phyloP scores from a whole-genome alignment of 225 moss, liverwort and hornwort genomes.

The Marchantia paleacea region DNA sequence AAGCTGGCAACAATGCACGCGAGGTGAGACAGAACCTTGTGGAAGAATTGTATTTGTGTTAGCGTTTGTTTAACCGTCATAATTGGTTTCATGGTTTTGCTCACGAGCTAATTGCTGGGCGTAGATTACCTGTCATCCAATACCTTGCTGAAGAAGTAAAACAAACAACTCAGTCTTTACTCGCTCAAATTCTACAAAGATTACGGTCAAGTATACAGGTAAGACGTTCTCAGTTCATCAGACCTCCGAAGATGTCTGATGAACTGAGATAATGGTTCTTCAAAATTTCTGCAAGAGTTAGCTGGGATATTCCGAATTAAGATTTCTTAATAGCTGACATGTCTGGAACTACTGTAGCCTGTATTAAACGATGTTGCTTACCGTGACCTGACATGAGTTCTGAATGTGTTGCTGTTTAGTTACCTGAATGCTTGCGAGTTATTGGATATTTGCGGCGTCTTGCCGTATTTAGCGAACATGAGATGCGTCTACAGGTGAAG shows the following conservation, averaged over 20 bases:
- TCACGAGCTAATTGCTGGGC: slow-evolving; percentile 11
- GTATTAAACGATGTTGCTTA: neutral
- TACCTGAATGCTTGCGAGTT: slow-evolving; percentile 92
- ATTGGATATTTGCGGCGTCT: slow-evolving; percentile 88
- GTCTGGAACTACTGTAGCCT: no score
- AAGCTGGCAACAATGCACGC: slow-evolving; percentile 91
- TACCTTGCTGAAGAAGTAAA: slow-evolving; percentile 81
- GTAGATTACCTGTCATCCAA: slow-evolving; percentile 89
- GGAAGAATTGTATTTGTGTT: neutral
- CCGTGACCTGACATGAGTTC: neutral
- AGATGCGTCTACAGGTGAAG: slow-evolving; percentile 88
- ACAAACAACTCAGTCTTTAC: slow-evolving; percentile 80
- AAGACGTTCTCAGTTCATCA: neutral
- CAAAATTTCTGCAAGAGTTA: no score
- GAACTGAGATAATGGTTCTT: neutral
- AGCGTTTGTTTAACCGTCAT: neutral
- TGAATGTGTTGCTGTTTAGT: slow-evolving; percentile 39
- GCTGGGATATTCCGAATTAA: no score
- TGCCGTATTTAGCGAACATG: slow-evolving; percentile 87
- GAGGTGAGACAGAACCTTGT: slow-evolving; percentile 42
- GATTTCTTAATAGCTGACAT: no score
- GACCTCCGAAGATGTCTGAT: neutral
- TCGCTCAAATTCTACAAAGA: slow-evolving; percentile 86
- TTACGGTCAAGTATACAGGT: slow-evolving; percentile 96
- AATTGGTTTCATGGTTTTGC: neutral